These are phyloP conservation scores for Salix brachista DNA, from an alignment of 345 rosid genomes.

Conservation along the genomic window DNA sequence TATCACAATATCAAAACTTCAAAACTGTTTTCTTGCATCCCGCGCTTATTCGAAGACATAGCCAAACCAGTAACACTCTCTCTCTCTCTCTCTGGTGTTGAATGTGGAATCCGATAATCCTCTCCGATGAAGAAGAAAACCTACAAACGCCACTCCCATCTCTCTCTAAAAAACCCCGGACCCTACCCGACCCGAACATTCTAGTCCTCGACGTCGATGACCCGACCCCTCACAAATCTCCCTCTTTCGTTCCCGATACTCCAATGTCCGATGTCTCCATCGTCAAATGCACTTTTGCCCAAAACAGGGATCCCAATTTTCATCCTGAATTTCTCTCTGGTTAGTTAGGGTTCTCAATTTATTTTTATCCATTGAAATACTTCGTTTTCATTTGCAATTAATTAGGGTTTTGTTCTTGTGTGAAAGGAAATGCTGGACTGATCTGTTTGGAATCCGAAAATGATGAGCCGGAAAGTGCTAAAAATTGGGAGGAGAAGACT, in stretches of 20 bases:
- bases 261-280: conserved; percentile 49
- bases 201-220: conserved; percentile 49
- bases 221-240: conserved; percentile 49
- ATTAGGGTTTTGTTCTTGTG: background rate
- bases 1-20: too few species aligned
- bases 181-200: conserved; percentile 27
- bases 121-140: conserved; percentile 46
- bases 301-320: conserved; percentile 23
- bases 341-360: background rate
- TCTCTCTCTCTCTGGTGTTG: background rate
- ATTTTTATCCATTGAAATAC: background rate
- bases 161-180: conserved; percentile 39
- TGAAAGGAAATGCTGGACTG: conserved; percentile 43
- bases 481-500: conserved; percentile 30
- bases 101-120: conserved; percentile 49
- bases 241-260: conserved; percentile 59
- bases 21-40: background rate
- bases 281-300: conserved; percentile 33
- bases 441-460: conserved; percentile 67
- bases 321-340: background rate
- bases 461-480: conserved; percentile 39
- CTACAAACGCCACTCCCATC: conserved; percentile 35
- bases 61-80: background rate
- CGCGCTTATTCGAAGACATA: conserved; percentile 10
- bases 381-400: background rate